These are phyloP conservation scores for Hericium erinaceus DNA, from an alignment of 768 basidiomycete genomes.

Conservation along the genomic window DNA sequence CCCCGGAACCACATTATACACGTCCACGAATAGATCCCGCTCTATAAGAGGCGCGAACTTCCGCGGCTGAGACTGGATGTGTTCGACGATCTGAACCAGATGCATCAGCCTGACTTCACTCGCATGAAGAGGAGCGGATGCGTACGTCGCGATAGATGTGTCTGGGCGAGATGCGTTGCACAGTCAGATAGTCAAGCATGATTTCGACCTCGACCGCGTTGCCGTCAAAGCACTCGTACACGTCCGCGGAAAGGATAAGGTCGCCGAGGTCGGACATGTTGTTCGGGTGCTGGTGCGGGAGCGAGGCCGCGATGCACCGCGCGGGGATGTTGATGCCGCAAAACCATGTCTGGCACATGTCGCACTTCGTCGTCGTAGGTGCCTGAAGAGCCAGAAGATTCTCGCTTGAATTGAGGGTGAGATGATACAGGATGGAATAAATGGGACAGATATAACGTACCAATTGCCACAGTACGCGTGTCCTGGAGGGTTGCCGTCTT, in stretches of 20 bases:
- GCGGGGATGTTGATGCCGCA: conserved; percentile 74
- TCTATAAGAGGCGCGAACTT: conserved; percentile 63
- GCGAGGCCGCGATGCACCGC: conserved; percentile 54
- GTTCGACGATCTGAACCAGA: conserved; percentile 43
- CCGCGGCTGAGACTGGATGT: conserved; percentile 50
- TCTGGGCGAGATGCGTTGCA: conserved; percentile 50
- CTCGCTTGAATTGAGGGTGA: conserved; percentile 37
- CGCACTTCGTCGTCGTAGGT: conserved; percentile 74
- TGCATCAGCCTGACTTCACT: not conserved
- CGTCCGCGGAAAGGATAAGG: conserved; percentile 62
- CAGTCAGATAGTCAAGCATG: conserved; percentile 71
- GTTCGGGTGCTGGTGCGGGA: conserved; percentile 58
- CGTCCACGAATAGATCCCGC: conserved; percentile 58
- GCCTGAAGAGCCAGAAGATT: conserved; percentile 63
- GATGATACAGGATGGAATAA: not conserved
- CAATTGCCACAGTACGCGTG: conserved; percentile 79
- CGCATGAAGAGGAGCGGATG: not conserved
- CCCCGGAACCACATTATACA: conserved; percentile 49
- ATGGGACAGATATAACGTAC: conserved; percentile 27
- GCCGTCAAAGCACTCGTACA: conserved; percentile 73
- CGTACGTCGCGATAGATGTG: conserved; percentile 72
- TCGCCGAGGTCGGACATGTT: conserved; percentile 61
- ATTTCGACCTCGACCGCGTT: conserved; percentile 78
- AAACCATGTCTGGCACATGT: conserved; percentile 74
- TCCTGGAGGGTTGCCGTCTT: conserved; percentile 71